Evolutionary conservation across 2,329 filamentous ascomycete species (phyloP).

Genomic region (Blastomyces percursus): DNA sequence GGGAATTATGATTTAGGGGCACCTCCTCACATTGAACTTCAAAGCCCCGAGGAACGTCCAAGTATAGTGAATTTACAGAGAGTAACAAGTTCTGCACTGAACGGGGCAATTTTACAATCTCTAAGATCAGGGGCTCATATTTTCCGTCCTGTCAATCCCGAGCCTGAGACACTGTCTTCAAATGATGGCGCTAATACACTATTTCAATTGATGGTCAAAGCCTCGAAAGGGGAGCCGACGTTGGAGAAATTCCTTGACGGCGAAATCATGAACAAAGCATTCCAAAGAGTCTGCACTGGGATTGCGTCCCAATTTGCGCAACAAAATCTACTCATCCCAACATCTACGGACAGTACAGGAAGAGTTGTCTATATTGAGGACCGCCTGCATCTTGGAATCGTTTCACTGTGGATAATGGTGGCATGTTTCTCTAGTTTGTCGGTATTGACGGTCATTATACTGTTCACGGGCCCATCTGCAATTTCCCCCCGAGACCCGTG

Average conservation of each 20-base stretch:
- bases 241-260: slow-evolving; percentile 2
- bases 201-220: background rate
- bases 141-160: background rate
- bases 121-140: background rate
- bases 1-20: background rate
- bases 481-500: background rate
- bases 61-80: background rate
- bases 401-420: background rate
- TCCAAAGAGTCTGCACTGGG: background rate
- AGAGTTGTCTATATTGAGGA: slow-evolving; percentile 1
- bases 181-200: background rate
- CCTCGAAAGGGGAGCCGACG: background rate
- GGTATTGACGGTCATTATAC: background rate
- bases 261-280: background rate
- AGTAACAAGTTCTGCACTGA: background rate
- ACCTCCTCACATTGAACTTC: background rate
- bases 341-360: background rate
- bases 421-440: background rate
- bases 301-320: background rate
- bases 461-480: background rate
- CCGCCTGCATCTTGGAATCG: background rate
- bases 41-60: background rate
- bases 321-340: slow-evolving; percentile 1
- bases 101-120: background rate
- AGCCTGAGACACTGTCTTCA: background rate